Evolutionary conservation across 2,329 filamentous ascomycete species (phyloP), one percentile per base, ranked within the genome.

Genomic region (Neoscytalidium dimidiatum): DNA sequence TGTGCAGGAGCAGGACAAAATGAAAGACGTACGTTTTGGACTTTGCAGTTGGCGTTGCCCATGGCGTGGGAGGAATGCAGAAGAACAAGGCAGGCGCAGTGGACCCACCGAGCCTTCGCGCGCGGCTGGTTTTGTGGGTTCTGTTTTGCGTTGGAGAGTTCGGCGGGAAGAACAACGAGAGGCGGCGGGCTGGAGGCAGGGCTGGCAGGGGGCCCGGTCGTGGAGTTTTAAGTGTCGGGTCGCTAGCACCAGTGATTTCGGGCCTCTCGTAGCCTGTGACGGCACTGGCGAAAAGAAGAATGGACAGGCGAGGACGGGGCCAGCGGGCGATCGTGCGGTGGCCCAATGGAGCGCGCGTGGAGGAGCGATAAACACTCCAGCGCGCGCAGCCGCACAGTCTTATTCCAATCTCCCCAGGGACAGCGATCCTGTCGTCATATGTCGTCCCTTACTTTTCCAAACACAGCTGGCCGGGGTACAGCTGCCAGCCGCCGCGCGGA

Each of bases 141-240:
- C 21, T 31, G 41, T 28, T 33, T 21, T 21, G 35, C 17, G 53
- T 60, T 60, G 28, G 51, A 41, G 26, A 19, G 53, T 38, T 56
- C 13, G 56, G 14, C 17, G 43, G n/a, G 28, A 28, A 26, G 56
- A 41, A 46, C 44, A 28, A 33, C 21, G 41, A 46, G 38, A 46
- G 56, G 56, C 56, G 44, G 52, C 31, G 21, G 52, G 31, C 28
- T 19, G n/a, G n/a, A n/a, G n/a, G 21, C 19, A 26, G 31, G 43
- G 49, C 49, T 19, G 5, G n/a, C n/a, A 31, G 56, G 56, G 56
- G 41, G 38, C 26, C 38, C n/a, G 21, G 52, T 57, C 28, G 23
- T 43, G 52, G n/a, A 13, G 56, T 60, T 60, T 60, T 60, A 60
- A 60, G 56, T 57, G 53, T 46, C 56, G 11, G 41, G 41, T 46